phyloP scores from a whole-genome alignment of 2,329 filamentous ascomycete species.

The Hirsutella thompsonii region DNA sequence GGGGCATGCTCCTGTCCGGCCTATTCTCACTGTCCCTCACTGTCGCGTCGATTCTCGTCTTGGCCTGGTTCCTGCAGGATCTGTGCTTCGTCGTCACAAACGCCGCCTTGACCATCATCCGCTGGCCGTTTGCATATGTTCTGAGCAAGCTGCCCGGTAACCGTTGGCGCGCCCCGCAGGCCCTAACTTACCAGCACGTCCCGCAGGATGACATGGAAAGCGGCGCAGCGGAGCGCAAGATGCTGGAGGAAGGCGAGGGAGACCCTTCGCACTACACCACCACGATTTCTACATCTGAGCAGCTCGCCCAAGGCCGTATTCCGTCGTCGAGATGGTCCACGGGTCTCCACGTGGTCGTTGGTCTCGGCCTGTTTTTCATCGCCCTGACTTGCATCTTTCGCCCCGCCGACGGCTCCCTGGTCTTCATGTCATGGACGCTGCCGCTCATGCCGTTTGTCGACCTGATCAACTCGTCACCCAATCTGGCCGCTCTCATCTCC shows the following conservation, averaged over 20 bases:
- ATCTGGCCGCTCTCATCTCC: constrained; percentile 12
- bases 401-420: constrained; percentile 18
- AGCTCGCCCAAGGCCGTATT: neutral
- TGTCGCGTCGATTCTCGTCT: neutral
- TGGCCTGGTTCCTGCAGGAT: constrained; percentile 11
- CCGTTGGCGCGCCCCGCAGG: neutral
- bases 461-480: constrained; percentile 17
- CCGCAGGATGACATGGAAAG: constrained; percentile 7
- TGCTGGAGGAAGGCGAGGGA: constrained; percentile 3
- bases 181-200: constrained; percentile 5
- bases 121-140: constrained; percentile 6
- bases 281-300: neutral
- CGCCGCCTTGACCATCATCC: constrained; percentile 9
- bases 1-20: constrained; percentile 13
- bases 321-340: constrained; percentile 1
- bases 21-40: constrained; percentile 7
- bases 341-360: constrained; percentile 10
- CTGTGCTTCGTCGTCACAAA: constrained; percentile 8
- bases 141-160: constrained; percentile 5
- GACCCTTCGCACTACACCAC: too few species aligned
- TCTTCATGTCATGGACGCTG: constrained; percentile 22
- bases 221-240: constrained; percentile 4
- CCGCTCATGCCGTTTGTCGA: constrained; percentile 20
- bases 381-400: constrained; percentile 11
- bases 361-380: constrained; percentile 12